Percentiles rank a stretch among this genome's conserved stretches.
phyloP scores from a whole-genome alignment of 352 stramenopile species.

The Phytopythium sindhum region DNA sequence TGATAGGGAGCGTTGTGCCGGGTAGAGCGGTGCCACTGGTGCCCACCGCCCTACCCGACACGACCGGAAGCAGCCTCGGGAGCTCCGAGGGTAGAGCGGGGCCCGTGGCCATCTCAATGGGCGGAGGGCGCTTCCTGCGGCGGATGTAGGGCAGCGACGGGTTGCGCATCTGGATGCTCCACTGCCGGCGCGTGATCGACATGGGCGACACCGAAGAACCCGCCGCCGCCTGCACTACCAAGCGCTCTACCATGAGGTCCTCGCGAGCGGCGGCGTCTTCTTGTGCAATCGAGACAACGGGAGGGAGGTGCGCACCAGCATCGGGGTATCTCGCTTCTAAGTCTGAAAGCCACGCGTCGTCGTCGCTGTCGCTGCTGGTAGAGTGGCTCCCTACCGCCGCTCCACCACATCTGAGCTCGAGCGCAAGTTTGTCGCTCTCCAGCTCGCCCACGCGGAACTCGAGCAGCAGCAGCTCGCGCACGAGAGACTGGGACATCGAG shows the following conservation, averaged over 20 bases:
- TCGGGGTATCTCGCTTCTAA: background rate
- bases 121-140: slow-evolving; percentile 52
- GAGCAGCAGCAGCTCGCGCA: slow-evolving; percentile 68
- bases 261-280: background rate
- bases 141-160: slow-evolving; percentile 64
- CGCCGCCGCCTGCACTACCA: background rate
- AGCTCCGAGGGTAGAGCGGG: background rate
- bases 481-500: slow-evolving; percentile 24
- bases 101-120: background rate
- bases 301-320: background rate
- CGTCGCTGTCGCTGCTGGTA: background rate
- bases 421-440: slow-evolving; percentile 86
- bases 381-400: background rate
- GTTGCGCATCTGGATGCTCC: slow-evolving; percentile 59
- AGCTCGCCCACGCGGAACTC: slow-evolving; percentile 88
- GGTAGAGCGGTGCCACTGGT: slow-evolving; percentile 9
- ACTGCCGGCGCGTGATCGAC: slow-evolving; percentile 28
- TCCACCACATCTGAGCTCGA: background rate
- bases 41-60: slow-evolving; percentile 16
- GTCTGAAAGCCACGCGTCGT: background rate
- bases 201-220: slow-evolving; percentile 11
- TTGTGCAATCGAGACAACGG: background rate
- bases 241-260: background rate
- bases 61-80: slow-evolving; percentile 12
- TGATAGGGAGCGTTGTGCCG: background rate